Evolutionary conservation across 164 flowering plant genomes (phyloP).

Genomic region (Euptelea pleiosperma): DNA sequence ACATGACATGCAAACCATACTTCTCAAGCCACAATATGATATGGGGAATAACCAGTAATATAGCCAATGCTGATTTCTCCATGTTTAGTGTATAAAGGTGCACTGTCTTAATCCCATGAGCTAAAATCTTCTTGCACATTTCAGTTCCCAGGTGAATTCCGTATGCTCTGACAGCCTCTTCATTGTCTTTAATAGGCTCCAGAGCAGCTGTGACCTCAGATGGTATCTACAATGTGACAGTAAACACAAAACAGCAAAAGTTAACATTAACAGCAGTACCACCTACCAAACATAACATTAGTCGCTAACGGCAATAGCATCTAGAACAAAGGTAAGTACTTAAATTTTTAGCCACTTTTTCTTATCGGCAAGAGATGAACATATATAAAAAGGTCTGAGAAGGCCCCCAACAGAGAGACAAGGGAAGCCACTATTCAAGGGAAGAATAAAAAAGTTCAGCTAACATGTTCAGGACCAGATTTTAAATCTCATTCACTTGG

Average conservation of each 20-base stretch:
- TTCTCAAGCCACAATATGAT: slow-evolving; percentile 10
- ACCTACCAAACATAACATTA: not conserved
- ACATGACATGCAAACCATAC: not conserved
- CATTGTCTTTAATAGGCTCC: slow-evolving; percentile 96
- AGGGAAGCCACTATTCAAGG: no score
- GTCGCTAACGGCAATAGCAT: not conserved
- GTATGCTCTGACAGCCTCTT: slow-evolving; percentile 87
- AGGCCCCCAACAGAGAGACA: no score
- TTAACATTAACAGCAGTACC: slow-evolving; percentile 2
- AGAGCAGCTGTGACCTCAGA: slow-evolving; percentile 73
- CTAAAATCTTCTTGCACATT: slow-evolving; percentile 95
- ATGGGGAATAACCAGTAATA: slow-evolving; percentile 55
- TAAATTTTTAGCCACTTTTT: not conserved
- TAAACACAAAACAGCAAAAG: slow-evolving; percentile 1
- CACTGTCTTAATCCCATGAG: slow-evolving; percentile 78
- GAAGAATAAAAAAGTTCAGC: not conserved
- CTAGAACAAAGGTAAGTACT: not conserved
- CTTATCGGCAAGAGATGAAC: no score
- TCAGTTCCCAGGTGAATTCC: slow-evolving; percentile 97
- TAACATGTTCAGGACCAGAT: not conserved
- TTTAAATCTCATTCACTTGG: no score
- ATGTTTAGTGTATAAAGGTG: slow-evolving; percentile 95
- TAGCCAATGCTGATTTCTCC: slow-evolving; percentile 93
- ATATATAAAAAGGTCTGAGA: no score
- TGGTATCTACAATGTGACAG: slow-evolving; percentile 53